phyloP scores from a whole-genome alignment of 2,329 filamentous ascomycete species.

The Exophiala bonariae region DNA sequence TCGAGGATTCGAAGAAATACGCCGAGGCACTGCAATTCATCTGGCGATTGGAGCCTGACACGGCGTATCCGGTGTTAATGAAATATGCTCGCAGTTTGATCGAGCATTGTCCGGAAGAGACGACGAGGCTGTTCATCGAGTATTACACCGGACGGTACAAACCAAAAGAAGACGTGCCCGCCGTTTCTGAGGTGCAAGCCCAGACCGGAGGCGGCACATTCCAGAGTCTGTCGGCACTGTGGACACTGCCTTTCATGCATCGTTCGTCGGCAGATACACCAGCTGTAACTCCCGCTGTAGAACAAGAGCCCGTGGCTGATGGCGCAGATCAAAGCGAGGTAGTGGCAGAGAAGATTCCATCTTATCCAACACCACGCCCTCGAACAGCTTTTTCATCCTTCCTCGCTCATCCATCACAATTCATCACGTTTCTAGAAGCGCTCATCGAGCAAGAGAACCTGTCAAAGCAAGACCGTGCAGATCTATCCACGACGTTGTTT shows the following conservation, averaged over 20 bases:
- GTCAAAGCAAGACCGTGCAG: constrained; percentile 73
- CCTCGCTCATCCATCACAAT: constrained; percentile 88
- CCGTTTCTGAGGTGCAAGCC: constrained; percentile 46
- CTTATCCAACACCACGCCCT: constrained; percentile 79
- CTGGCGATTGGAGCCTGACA: constrained; percentile 77
- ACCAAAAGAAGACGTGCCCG: constrained; percentile 66
- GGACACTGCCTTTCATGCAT: constrained; percentile 84
- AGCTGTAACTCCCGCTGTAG: constrained; percentile 45
- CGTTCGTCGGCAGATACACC: constrained; percentile 55
- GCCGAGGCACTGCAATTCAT: constrained; percentile 87
- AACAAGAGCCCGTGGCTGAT: constrained; percentile 33
- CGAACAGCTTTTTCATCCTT: constrained; percentile 93
- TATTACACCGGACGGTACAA: constrained; percentile 88
- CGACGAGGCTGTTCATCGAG: constrained; percentile 85
- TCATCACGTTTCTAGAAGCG: constrained; percentile 88
- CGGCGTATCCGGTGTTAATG: constrained; percentile 85
- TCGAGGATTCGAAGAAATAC: constrained; percentile 93
- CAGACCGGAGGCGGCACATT: constrained; percentile 70
- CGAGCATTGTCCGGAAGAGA: constrained; percentile 77
- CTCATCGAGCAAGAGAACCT: constrained; percentile 72
- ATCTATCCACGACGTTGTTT: constrained; percentile 92
- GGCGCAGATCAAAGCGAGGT: constrained; percentile 31
- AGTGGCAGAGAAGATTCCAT: constrained; percentile 34
- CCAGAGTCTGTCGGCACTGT: constrained; percentile 79
- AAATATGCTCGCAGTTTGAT: constrained; percentile 92